Conservation (phyloP, 2,329 filamentous ascomycete genomes). For the Alternaria consortialis region DNA sequence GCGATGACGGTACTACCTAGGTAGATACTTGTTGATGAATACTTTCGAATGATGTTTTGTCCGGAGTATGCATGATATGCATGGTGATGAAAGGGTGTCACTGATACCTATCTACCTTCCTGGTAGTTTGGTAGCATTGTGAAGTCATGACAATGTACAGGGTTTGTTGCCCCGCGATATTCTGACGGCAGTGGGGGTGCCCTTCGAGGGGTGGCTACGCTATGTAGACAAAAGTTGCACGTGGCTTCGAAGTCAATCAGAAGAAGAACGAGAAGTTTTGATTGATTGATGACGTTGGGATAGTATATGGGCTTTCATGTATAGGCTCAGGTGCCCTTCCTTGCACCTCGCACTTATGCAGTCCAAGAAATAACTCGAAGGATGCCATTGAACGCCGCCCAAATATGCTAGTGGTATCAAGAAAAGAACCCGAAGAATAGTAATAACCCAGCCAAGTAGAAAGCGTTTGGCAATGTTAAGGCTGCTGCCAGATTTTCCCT, state of each 20-base stretch:
- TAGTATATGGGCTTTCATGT: neutral
- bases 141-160: neutral
- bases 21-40: neutral
- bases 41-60: neutral
- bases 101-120: neutral
- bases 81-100: too few relatives aligned
- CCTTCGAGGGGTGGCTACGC: neutral
- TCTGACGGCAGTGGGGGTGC: too few relatives aligned
- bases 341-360: neutral
- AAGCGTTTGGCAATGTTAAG: neutral
- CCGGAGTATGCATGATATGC: neutral
- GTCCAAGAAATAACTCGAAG: neutral
- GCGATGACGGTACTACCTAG: neutral
- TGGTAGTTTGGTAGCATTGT: neutral
- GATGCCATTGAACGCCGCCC: neutral
- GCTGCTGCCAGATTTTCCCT: neutral
- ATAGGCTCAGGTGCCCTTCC: neutral
- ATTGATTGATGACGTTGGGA: neutral
- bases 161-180: neutral
- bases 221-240: neutral
- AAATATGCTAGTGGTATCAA: conserved; percentile 4
- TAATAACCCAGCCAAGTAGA: neutral
- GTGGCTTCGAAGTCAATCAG: neutral
- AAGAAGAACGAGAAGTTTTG: neutral
- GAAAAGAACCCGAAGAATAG: neutral